These are phyloP conservation scores for Chrysochromulina parva DNA, from an alignment of 78 protist genomes.

Conservation along the genomic window DNA sequence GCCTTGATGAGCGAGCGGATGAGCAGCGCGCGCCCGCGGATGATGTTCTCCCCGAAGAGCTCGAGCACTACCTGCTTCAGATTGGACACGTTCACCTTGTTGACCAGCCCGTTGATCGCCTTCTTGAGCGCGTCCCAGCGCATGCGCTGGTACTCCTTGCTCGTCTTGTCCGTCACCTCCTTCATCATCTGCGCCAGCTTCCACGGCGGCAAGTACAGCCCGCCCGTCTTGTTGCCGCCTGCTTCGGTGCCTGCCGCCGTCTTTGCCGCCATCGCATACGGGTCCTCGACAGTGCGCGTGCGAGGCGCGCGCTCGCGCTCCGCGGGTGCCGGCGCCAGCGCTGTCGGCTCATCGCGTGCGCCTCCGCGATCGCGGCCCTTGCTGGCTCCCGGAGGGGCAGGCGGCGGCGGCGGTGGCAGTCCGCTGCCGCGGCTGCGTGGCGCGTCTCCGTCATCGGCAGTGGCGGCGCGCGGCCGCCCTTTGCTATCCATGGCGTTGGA, in stretches of 20 bases:
- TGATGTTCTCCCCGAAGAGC: constrained; percentile 89
- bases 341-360: too few species aligned
- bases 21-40: constrained; percentile 94
- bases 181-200: constrained; percentile 36
- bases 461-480: too few species aligned
- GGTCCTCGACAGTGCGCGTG: neutral
- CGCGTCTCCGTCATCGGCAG: too few species aligned
- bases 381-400: too few species aligned
- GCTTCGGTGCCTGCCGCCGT: neutral
- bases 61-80: constrained; percentile 81
- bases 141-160: constrained; percentile 86
- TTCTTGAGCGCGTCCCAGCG: constrained; percentile 94
- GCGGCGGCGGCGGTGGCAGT: too few species aligned
- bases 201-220: constrained; percentile 48
- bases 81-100: constrained; percentile 88
- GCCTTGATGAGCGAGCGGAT: constrained; percentile 75
- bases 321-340: too few species aligned
- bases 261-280: neutral
- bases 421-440: too few species aligned
- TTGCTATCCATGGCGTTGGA: too few species aligned
- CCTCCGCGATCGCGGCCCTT: too few species aligned
- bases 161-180: constrained; percentile 39
- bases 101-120: constrained; percentile 80
- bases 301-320: neutral
- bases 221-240: neutral